Percentiles rank a stretch among this genome's conserved stretches.
phyloP scores from a whole-genome alignment of 1,284 basidiomycete species.

The Vanrija pseudolonga region DNA sequence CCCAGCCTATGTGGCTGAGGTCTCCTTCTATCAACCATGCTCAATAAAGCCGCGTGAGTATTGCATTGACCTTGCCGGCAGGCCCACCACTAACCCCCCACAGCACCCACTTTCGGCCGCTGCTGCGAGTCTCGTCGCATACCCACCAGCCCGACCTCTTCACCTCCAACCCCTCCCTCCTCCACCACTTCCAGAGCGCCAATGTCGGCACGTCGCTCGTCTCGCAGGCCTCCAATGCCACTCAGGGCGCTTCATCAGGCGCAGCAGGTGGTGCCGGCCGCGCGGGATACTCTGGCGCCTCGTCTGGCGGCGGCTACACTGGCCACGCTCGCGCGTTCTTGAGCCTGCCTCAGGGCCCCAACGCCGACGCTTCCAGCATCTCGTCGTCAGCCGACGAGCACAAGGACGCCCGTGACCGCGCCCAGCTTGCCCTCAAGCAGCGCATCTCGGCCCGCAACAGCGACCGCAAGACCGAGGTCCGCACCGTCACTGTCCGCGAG shows the following conservation, averaged over 20 bases:
- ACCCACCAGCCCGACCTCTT: slow-evolving; percentile 42
- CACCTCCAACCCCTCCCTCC: slow-evolving; percentile 47
- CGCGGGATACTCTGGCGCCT: slow-evolving; percentile 34
- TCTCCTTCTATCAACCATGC: slow-evolving; percentile 23
- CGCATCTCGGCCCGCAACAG: slow-evolving; percentile 8
- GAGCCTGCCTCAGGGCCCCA: slow-evolving; percentile 30
- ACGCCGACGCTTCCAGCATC: slow-evolving; percentile 26
- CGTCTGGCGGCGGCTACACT: slow-evolving; percentile 37
- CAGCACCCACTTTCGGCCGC: slow-evolving; percentile 46
- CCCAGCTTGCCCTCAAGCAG: slow-evolving; percentile 14
- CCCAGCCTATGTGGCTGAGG: no score
- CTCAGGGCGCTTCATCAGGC: slow-evolving; percentile 20
- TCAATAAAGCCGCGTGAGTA: slow-evolving; percentile 46
- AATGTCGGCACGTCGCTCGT: slow-evolving; percentile 24
- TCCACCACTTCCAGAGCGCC: slow-evolving; percentile 42
- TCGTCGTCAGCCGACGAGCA: slow-evolving; percentile 25
- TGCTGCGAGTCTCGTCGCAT: slow-evolving; percentile 37
- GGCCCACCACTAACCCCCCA: not conserved
- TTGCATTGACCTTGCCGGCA: not conserved
- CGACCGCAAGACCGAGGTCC: slow-evolving; percentile 4
- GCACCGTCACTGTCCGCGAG: slow-evolving; percentile 14
- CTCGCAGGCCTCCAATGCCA: slow-evolving; percentile 19
- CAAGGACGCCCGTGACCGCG: slow-evolving; percentile 9
- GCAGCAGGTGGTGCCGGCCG: slow-evolving; percentile 32
- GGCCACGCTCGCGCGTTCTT: slow-evolving; percentile 45